Evolutionary conservation across 305 asterid species (phyloP).

Genomic region (Solanum chacoense): DNA sequence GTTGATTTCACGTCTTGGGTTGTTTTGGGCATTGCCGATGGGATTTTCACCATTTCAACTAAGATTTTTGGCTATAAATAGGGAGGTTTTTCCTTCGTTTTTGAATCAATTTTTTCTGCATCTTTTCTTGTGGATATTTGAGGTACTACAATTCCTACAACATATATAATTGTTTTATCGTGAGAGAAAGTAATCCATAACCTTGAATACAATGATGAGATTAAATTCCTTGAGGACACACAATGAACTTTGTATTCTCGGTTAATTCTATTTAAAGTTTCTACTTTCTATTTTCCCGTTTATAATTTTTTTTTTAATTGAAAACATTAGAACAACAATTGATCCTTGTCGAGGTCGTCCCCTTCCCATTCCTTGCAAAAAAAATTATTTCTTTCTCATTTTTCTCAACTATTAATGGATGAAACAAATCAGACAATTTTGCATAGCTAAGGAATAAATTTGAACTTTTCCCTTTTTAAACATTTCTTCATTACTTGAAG

Average conservation of each 20-base stretch:
- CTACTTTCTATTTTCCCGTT: background rate
- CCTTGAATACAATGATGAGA: rapidly evolving
- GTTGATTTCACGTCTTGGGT: background rate
- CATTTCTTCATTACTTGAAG: background rate
- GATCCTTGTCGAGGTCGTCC: background rate
- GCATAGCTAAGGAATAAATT: background rate
- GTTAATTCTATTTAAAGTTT: background rate
- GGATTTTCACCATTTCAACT: background rate
- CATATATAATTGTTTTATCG: too few relatives aligned
- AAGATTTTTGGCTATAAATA: background rate
- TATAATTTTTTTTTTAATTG: background rate
- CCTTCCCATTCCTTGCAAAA: background rate
- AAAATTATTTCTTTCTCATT: background rate
- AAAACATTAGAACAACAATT: background rate
- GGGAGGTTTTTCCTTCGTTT: background rate
- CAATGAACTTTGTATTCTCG: rapidly evolving
- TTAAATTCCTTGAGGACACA: background rate
- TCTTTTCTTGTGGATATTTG: background rate
- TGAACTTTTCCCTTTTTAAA: background rate
- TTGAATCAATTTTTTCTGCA: background rate
- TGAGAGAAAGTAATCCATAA: background rate
- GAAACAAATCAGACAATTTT: background rate
- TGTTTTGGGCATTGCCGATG: background rate
- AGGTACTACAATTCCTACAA: background rate
- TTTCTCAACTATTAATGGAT: background rate